phyloP scores from a whole-genome alignment of 805 yeast genomes.

The Hanseniaspora osmophila region DNA sequence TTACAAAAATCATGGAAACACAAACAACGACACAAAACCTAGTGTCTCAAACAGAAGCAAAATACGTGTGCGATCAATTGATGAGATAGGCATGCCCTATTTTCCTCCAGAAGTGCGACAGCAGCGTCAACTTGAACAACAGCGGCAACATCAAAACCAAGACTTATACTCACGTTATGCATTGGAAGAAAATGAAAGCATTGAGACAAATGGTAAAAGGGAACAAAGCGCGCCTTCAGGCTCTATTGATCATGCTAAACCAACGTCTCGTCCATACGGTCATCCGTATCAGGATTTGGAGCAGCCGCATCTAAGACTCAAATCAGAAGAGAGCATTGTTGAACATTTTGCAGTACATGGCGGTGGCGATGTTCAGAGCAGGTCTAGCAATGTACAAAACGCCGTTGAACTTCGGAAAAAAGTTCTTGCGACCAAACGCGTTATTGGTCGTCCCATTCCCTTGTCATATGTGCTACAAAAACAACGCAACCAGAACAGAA shows the following conservation, averaged over 20 bases:
- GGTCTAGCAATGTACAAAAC: not conserved
- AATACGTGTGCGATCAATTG: not conserved
- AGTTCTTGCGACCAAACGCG: slow-evolving; percentile 1
- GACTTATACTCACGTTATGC: not conserved
- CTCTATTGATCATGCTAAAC: no score
- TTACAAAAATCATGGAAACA: not conserved
- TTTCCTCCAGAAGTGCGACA: not conserved
- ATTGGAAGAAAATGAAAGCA: no score
- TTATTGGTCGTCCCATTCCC: slow-evolving; percentile 27
- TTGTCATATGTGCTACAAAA: slow-evolving; percentile 20
- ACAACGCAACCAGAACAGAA: not conserved
- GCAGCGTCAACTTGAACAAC: not conserved
- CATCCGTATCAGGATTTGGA: not conserved
- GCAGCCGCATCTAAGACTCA: not conserved
- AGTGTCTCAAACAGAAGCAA: not conserved
- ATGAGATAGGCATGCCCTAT: slow-evolving; percentile 3
- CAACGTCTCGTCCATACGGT: not conserved
- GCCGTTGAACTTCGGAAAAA: not conserved
- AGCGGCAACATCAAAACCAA: not conserved
- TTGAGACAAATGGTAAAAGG: no score
- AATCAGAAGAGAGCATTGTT: not conserved
- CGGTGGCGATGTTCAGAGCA: no score
- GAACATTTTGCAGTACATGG: not conserved
- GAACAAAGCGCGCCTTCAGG: no score
- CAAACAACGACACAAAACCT: not conserved